These are phyloP conservation scores for Boletellus dicymbophilus DNA, from an alignment of 1,284 basidiomycete genomes.

Conservation along the genomic window DNA sequence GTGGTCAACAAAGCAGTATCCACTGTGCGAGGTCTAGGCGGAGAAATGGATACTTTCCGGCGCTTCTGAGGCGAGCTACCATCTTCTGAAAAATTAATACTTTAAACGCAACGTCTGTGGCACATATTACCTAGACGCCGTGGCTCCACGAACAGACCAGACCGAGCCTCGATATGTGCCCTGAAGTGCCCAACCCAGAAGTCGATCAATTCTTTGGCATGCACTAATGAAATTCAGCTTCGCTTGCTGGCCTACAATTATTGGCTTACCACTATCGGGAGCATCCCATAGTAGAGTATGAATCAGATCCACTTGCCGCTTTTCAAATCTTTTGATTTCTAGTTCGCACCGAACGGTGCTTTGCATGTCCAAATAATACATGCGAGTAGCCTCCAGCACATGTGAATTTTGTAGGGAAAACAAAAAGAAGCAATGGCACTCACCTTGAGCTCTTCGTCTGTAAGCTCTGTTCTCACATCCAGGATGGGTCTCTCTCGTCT, in stretches of 20 bases:
- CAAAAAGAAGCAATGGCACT: conserved; percentile 1
- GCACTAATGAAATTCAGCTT: conserved; percentile 44
- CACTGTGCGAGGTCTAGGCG: background rate
- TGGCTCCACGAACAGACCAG: conserved; percentile 46
- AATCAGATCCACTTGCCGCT: conserved; percentile 51
- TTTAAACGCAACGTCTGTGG: background rate
- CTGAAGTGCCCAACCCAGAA: conserved; percentile 76
- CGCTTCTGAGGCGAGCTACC: conserved; percentile 22
- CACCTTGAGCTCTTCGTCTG: conserved; percentile 77
- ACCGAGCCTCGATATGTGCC: conserved; percentile 63
- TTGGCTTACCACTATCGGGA: conserved; percentile 59
- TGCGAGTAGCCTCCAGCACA: conserved; percentile 53
- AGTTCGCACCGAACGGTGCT: conserved; percentile 50
- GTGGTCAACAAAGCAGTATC: background rate
- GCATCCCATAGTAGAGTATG: conserved; percentile 70
- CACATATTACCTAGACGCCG: conserved; percentile 27
- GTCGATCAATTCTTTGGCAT: conserved; percentile 59
- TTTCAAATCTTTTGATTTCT: conserved; percentile 55
- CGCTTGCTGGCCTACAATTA: background rate
- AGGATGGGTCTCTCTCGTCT: conserved; percentile 49
- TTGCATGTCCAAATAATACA: conserved; percentile 68
- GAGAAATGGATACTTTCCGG: conserved; percentile 18
- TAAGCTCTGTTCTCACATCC: conserved; percentile 72
- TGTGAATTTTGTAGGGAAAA: conserved; percentile 1
- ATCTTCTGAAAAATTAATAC: conserved; percentile 17